These are phyloP conservation scores for Phialocephala sp. DNA, from an alignment of 2,329 filamentous ascomycete genomes.

Conservation along the genomic window DNA sequence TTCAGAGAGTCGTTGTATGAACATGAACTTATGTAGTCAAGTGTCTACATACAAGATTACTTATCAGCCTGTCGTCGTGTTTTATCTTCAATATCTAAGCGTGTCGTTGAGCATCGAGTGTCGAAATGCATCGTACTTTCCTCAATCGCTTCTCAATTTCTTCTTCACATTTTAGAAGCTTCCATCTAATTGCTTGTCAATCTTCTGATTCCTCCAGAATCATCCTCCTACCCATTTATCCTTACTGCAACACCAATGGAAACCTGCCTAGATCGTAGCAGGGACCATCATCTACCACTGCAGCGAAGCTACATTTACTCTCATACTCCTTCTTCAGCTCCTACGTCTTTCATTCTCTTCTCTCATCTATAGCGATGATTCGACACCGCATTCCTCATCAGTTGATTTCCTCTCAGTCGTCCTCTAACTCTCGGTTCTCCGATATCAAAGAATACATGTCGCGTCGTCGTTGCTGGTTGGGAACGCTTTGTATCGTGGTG, in stretches of 20 bases:
- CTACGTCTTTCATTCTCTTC: constrained; percentile 18
- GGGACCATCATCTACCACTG: constrained; percentile 24
- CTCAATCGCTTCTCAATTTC: not conserved
- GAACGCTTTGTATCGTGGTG: constrained; percentile 26
- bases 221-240: not conserved
- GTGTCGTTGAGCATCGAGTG: not conserved
- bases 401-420: constrained; percentile 25
- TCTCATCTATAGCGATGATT: constrained; percentile 27
- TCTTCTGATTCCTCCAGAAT: not conserved
- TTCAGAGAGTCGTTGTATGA: too few species aligned
- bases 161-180: not conserved
- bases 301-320: constrained; percentile 25
- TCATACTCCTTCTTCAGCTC: constrained; percentile 26
- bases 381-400: constrained; percentile 16
- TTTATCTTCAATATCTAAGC: too few species aligned
- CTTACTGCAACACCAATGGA: not conserved
- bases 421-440: constrained; percentile 25
- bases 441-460: constrained; percentile 20
- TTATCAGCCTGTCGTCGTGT: too few species aligned
- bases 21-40: too few species aligned
- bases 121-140: not conserved
- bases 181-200: not conserved
- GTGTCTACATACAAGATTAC: too few species aligned
- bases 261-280: constrained; percentile 30
- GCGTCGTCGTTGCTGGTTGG: constrained; percentile 30